These are phyloP conservation scores for Spongiforma sp. DNA, from an alignment of 1,284 basidiomycete species.

Conservation along the genomic window DNA sequence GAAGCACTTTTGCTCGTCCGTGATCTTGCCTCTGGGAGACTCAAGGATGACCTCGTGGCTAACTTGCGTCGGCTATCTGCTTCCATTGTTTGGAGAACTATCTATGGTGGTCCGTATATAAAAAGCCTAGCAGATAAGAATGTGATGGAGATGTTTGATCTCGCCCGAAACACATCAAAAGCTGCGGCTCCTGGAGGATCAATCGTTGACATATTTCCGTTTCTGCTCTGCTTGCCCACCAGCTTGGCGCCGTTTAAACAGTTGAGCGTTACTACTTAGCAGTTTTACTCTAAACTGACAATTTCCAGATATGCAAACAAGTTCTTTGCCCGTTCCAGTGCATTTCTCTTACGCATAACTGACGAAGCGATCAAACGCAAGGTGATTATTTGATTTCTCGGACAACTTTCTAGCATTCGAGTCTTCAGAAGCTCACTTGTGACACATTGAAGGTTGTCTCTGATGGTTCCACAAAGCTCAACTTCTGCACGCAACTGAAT, in stretches of 20 bases:
- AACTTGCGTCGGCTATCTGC: conserved; percentile 14
- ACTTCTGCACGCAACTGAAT: too few species aligned
- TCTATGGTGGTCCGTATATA: conserved; percentile 13
- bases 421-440: not conserved
- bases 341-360: too few species aligned
- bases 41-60: conserved; percentile 1
- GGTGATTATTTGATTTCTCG: too few species aligned
- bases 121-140: conserved; percentile 7
- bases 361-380: too few species aligned
- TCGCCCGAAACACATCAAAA: conserved; percentile 1
- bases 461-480: conserved; percentile 9
- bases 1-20: conserved; percentile 11
- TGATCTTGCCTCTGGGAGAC: too few species aligned
- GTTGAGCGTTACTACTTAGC: not conserved
- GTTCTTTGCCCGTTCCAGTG: conserved; percentile 7
- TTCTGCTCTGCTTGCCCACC: too few species aligned
- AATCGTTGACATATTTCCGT: conserved; percentile 11
- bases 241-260: conserved; percentile 18
- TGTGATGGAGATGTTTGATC: conserved; percentile 7
- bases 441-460: conserved; percentile 1
- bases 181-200: conserved; percentile 10
- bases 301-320: conserved; percentile 7
- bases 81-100: conserved; percentile 10
- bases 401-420: too few species aligned
- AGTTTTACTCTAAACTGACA: not conserved